These are phyloP conservation scores for Brettanomyces anomalus DNA, from an alignment of 805 yeast genomes.

Conservation along the genomic window DNA sequence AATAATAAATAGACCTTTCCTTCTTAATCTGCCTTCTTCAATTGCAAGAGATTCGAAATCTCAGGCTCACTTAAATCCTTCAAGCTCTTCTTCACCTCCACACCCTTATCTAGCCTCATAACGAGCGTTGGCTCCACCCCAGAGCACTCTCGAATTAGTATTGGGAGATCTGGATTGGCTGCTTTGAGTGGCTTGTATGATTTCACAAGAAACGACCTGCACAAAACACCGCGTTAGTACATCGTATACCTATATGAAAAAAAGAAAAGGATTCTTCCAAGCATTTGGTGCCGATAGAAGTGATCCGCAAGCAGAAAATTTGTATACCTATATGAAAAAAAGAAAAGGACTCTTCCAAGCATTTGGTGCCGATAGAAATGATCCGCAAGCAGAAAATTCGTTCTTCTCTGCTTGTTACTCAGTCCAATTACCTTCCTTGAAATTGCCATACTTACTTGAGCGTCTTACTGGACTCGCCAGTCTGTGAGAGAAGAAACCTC, in stretches of 20 bases:
- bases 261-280: too few species aligned
- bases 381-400: too few species aligned
- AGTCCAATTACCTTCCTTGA: too few species aligned
- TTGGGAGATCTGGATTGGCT: slow-evolving; percentile 58
- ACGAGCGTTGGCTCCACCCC: slow-evolving; percentile 67
- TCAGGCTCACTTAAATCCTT: slow-evolving; percentile 40
- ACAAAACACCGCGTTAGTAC: slow-evolving; percentile 1
- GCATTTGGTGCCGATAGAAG: too few species aligned
- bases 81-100: slow-evolving; percentile 39
- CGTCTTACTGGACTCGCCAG: slow-evolving; percentile 55
- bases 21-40: slow-evolving; percentile 6
- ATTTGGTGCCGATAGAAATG: too few species aligned
- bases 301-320: too few species aligned
- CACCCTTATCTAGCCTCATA: slow-evolving; percentile 59
- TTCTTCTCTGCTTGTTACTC: too few species aligned
- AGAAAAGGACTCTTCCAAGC: too few species aligned
- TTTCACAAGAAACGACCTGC: slow-evolving; percentile 48
- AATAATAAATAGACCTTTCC: too few species aligned
- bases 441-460: slow-evolving; percentile 6
- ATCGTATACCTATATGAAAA: too few species aligned
- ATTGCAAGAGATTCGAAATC: slow-evolving; percentile 26
- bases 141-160: slow-evolving; percentile 67
- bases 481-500: slow-evolving; percentile 73
- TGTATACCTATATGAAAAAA: too few species aligned
- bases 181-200: slow-evolving; percentile 60